phyloP scores from a whole-genome alignment of 306 rosid genomes.

The Cucurbita argyrosperma region DNA sequence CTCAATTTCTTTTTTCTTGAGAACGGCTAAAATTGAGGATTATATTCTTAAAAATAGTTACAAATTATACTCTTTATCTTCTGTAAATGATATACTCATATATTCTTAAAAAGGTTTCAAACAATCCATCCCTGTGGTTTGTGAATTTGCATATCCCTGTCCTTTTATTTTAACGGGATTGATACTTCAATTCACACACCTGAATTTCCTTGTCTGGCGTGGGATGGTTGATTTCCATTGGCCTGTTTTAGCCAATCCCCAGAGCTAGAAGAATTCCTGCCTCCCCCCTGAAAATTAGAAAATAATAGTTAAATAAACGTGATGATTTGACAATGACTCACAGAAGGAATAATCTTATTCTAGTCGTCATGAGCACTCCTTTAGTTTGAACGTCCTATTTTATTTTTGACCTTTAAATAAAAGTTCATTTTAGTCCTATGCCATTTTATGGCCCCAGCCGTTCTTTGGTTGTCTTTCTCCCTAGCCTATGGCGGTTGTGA shows the following conservation, averaged over 20 bases:
- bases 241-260: slow-evolving; percentile 23
- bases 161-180: not conserved
- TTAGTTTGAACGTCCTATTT: not conserved
- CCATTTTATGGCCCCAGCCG: too few species aligned
- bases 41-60: not conserved
- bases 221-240: slow-evolving; percentile 21
- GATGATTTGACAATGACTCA: not conserved
- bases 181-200: slow-evolving; percentile 6
- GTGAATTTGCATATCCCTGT: not conserved
- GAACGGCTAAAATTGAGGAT: not conserved
- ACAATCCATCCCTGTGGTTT: not conserved
- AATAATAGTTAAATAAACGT: not conserved
- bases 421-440: not conserved
- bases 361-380: not conserved
- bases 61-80: not conserved
- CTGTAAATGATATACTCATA: not conserved
- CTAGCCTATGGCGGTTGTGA: too few species aligned
- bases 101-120: not conserved
- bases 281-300: slow-evolving; percentile 19
- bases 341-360: not conserved
- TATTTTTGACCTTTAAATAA: not conserved
- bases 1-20: slow-evolving; percentile 11
- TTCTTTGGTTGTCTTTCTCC: too few species aligned
- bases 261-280: slow-evolving; percentile 16
- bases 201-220: slow-evolving; percentile 22